Base-by-base conservation (phyloP, 2,329 filamentous ascomycete species). In the Truncatella angustata region DNA sequence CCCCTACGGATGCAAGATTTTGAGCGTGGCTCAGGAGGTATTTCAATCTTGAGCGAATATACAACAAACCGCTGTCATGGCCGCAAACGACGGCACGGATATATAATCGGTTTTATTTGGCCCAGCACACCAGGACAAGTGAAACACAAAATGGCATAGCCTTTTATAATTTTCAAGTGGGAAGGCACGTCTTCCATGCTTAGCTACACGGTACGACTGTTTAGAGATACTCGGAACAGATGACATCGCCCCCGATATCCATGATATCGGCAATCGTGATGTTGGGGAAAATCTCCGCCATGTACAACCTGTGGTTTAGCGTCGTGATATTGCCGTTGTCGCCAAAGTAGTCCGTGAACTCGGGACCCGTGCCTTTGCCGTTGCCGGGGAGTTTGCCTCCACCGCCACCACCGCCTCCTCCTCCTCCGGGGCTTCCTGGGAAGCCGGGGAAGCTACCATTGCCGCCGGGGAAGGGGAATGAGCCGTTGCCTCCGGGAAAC, bases 231-330 rank as follows among this genome's bases (percentile, higher is more conserved):
- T 60, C 58, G 23, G 54, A 53, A 43, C 58, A 59, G 20, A 54
- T 50, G 4, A 54, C 36, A 16, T 56, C 53, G 4, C 55, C 45
- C 4, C 54, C 45, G 2, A 60, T n/a, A 34, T 60, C 57, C 57
- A 59, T 60, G 10, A 60, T 46, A 18, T 59, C 58, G 21, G 24
- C 40, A 21, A 60, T 53, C 2, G 53, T 67, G 28, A 71, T 72
- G 4, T 75, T 73, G 62, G 65, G 68, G 24, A 32, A 30, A n/a
- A 50, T 40, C 7, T 50, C 47, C 11, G 35, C 21, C 47, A 50
- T 50, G 16, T 16, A 50, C n/a, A 50, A 26, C 4, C 24, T 20
- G 37, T 50, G 47, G 36, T 32, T 50, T 9, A 50, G 37, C 18
- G 47, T 50, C 1, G 47, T 50, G 24, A 50, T 21, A 36, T 42